A percentile compares a stretch with the other conserved stretches of the same genome.
These are phyloP conservation scores for Nannochloris sp. DNA, from an alignment of 139 green algal species.

Conservation along the genomic window DNA sequence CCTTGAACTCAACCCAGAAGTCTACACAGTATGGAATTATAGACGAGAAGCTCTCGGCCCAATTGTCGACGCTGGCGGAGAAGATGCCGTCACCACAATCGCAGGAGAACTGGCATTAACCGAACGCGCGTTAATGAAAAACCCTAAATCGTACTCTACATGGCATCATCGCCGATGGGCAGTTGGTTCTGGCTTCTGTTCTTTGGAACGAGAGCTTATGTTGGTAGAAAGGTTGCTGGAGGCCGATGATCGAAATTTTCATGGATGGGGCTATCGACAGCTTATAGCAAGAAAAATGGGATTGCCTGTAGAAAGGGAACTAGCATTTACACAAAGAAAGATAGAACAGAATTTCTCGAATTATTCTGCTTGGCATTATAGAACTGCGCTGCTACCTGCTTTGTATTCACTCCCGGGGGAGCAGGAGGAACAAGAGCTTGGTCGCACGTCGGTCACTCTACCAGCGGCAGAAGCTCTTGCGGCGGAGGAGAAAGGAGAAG, in stretches of 20 bases:
- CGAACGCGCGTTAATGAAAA: conserved; percentile 49
- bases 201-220: conserved; percentile 46
- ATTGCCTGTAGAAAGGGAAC: conserved; percentile 37
- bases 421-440: conserved; percentile 3
- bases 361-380: conserved; percentile 95
- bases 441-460: no score
- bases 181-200: conserved; percentile 38
- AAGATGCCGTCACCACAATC: conserved; percentile 28
- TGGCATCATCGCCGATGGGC: conserved; percentile 94
- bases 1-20: conserved; percentile 75
- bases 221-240: conserved; percentile 60
- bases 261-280: conserved; percentile 87
- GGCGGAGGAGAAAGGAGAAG: neutral
- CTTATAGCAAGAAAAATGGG: conserved; percentile 53
- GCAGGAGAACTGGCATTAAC: conserved; percentile 58
- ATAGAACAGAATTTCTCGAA: conserved; percentile 97
- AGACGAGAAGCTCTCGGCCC: conserved; percentile 52
- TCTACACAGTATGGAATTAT: conserved; percentile 93
- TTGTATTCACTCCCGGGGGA: conserved; percentile 13
- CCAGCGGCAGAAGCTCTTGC: neutral
- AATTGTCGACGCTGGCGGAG: conserved; percentile 27
- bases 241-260: conserved; percentile 91
- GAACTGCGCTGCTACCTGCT: conserved; percentile 62
- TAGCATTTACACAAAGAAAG: conserved; percentile 60
- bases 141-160: conserved; percentile 89